A percentile compares a stretch with the other conserved stretches of the same genome.
Evolutionary conservation across 2,329 filamentous ascomycete genomes (phyloP).

Genomic region (Fusarium sp.): DNA sequence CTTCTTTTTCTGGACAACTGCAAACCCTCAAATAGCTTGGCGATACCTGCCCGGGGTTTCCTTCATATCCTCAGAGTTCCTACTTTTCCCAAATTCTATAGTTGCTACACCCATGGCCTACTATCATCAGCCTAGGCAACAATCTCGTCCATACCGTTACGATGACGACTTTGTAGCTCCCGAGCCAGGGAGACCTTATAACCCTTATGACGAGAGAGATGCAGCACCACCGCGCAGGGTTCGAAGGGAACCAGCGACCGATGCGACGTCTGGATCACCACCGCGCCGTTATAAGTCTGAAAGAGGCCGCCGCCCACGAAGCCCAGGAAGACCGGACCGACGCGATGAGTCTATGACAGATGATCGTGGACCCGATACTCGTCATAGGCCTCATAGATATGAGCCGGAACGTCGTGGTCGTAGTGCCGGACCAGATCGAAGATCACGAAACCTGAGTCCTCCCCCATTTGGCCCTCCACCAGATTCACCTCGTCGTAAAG

Average conservation of each 20-base stretch:
- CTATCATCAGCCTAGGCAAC: conserved; percentile 41
- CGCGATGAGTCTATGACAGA: conserved; percentile 29
- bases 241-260: conserved; percentile 18
- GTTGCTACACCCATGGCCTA: conserved; percentile 42
- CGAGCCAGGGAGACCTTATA: conserved; percentile 39
- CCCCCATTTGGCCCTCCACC: conserved; percentile 33
- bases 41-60: not conserved
- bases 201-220: conserved; percentile 34
- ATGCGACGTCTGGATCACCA: conserved; percentile 25
- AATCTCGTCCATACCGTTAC: conserved; percentile 39
- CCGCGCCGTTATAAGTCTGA: conserved; percentile 43
- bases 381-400: conserved; percentile 13
- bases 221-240: conserved; percentile 20
- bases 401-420: conserved; percentile 42
- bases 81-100: not conserved
- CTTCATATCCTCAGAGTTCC: not conserved
- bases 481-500: conserved; percentile 36
- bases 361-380: conserved; percentile 20
- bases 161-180: conserved; percentile 43
- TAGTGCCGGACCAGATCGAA: conserved; percentile 34
- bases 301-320: conserved; percentile 35
- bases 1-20: not conserved
- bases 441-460: conserved; percentile 30
- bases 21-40: not conserved
- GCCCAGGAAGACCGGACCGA: conserved; percentile 29